A percentile compares a stretch with the other conserved stretches of the same genome.
These are phyloP conservation scores for Micromonas commoda DNA, from an alignment of 139 green algal species.

Conservation along the genomic window DNA sequence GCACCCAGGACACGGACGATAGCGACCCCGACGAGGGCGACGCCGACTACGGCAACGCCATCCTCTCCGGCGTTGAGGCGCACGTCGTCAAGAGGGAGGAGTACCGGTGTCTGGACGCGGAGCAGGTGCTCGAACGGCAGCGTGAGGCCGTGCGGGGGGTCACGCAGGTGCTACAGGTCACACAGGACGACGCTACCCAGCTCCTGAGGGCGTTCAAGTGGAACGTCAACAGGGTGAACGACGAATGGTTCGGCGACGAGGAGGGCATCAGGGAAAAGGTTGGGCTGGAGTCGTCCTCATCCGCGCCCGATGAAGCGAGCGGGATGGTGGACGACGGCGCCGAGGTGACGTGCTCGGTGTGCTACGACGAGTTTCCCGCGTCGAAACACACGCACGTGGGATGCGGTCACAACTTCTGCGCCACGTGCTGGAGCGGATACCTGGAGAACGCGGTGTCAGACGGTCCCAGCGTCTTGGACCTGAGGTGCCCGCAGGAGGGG, in stretches of 20 bases:
- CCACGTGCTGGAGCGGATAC: slow-evolving; percentile 66
- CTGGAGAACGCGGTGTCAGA: slow-evolving; percentile 42
- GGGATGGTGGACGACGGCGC: not conserved
- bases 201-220: slow-evolving; percentile 15
- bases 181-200: not conserved
- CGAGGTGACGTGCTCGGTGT: slow-evolving; percentile 74
- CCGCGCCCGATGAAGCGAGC: slow-evolving; percentile 18
- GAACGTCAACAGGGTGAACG: slow-evolving; percentile 63
- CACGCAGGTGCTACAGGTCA: not conserved
- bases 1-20: not conserved
- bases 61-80: too few relatives aligned
- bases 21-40: not conserved
- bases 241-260: slow-evolving; percentile 84
- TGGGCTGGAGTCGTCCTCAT: slow-evolving; percentile 61
- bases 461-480: slow-evolving; percentile 49
- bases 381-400: slow-evolving; percentile 27
- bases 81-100: not conserved
- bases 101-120: not conserved
- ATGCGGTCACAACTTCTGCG: slow-evolving; percentile 71
- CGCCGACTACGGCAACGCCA: not conserved
- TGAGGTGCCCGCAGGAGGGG: slow-evolving; percentile 58
- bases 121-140: not conserved
- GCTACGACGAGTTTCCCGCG: slow-evolving; percentile 68
- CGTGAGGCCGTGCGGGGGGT: slow-evolving; percentile 1
- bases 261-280: slow-evolving; percentile 57